These are phyloP conservation scores for Cryptosporidium muris DNA, from an alignment of 169 alveolate species.

Conservation along the genomic window DNA sequence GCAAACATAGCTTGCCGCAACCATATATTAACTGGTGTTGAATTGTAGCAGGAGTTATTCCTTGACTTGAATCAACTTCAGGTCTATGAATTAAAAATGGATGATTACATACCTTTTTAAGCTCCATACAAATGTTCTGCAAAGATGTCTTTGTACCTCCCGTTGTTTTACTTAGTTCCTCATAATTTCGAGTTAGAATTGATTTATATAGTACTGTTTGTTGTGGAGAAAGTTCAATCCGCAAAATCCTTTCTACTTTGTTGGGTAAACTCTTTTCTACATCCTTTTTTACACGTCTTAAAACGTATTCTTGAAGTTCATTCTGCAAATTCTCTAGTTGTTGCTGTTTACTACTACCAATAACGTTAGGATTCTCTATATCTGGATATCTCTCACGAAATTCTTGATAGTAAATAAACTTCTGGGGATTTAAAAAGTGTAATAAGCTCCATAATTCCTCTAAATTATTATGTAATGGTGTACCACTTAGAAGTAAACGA, in stretches of 20 bases:
- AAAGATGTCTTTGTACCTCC: conserved; percentile 89
- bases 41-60: conserved; percentile 29
- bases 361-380: conserved; percentile 86
- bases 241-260: conserved; percentile 88
- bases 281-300: conserved; percentile 89
- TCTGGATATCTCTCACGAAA: conserved; percentile 83
- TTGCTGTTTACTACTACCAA: conserved; percentile 86
- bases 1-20: conserved; percentile 93
- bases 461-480: conserved; percentile 94
- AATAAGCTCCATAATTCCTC: conserved; percentile 96
- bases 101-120: conserved; percentile 97
- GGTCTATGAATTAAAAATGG: conserved; percentile 96
- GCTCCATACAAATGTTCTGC: conserved; percentile 93
- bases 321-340: conserved; percentile 85
- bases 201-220: conserved; percentile 87
- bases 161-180: conserved; percentile 85
- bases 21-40: conserved; percentile 86
- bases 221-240: conserved; percentile 89
- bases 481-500: conserved; percentile 91
- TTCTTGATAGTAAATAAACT: conserved; percentile 78
- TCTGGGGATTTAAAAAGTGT: conserved; percentile 93
- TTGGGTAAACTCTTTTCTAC: conserved; percentile 90
- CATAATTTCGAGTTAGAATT: conserved; percentile 87
- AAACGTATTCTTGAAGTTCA: conserved; percentile 86
- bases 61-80: conserved; percentile 75